These are phyloP conservation scores for Venturia oleaginea DNA, from an alignment of 2,329 filamentous ascomycete species.

Conservation along the genomic window DNA sequence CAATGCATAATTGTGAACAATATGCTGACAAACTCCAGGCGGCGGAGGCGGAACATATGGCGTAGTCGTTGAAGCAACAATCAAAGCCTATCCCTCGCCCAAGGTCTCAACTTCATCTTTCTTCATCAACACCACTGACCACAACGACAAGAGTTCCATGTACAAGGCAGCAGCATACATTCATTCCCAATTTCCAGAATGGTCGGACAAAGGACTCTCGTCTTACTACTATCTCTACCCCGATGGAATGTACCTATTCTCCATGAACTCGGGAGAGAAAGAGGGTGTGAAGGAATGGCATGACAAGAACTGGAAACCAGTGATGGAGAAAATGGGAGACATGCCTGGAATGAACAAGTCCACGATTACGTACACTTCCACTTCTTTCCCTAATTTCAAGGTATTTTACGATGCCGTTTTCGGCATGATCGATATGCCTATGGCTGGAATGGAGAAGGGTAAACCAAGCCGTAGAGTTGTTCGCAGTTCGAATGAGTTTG, in stretches of 20 bases:
- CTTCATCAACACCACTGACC: slow-evolving; percentile 9
- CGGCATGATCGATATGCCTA: neutral
- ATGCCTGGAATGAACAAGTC: slow-evolving; percentile 11
- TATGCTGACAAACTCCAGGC: neutral
- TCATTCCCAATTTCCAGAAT: slow-evolving; percentile 11
- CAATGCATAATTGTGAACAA: no score
- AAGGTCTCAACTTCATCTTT: neutral
- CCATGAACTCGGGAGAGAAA: slow-evolving; percentile 5
- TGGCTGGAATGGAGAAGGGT: neutral
- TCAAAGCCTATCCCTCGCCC: slow-evolving; percentile 20
- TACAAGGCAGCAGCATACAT: slow-evolving; percentile 12
- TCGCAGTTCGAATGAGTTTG: neutral
- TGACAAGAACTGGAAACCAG: slow-evolving; percentile 9
- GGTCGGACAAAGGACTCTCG: slow-evolving; percentile 9
- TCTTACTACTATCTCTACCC: slow-evolving; percentile 12
- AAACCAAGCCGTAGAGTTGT: neutral
- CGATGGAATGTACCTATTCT: neutral
- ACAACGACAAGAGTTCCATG: slow-evolving; percentile 4
- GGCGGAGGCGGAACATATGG: slow-evolving; percentile 21
- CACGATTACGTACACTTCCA: neutral
- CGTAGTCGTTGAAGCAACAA: slow-evolving; percentile 23
- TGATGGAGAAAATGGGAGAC: slow-evolving; percentile 9
- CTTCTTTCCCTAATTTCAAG: slow-evolving; percentile 9
- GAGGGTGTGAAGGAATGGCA: slow-evolving; percentile 6
- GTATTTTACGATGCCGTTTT: slow-evolving; percentile 9